A percentile compares a stretch with the other conserved stretches of the same genome.
phyloP scores from a whole-genome alignment of 2,329 filamentous ascomycete genomes.

The Pseudovirgaria hyperparasitica region DNA sequence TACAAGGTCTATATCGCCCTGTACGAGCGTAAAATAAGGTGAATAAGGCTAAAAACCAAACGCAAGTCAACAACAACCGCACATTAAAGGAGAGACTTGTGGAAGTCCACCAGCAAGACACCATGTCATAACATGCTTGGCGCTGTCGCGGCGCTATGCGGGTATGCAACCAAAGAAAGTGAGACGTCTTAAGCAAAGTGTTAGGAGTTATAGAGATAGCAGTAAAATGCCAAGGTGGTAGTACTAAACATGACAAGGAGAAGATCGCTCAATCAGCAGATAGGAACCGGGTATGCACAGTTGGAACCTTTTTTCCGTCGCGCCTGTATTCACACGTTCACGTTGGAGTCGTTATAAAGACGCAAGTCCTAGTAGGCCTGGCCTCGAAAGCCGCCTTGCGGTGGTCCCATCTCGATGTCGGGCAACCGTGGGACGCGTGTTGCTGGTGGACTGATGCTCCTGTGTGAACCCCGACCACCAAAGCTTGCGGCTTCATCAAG shows the following conservation, averaged over 20 bases:
- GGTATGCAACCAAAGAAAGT: no score
- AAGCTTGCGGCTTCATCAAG: conserved; percentile 23
- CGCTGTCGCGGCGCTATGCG: no score
- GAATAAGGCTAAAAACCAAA: no score
- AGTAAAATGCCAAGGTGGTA: not conserved
- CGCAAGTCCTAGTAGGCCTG: conserved; percentile 2
- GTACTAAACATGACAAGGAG: not conserved
- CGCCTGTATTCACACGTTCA: not conserved
- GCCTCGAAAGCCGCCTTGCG: conserved; percentile 1
- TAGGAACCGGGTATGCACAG: not conserved
- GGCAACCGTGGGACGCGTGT: conserved; percentile 15
- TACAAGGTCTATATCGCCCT: no score
- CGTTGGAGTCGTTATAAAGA: no score
- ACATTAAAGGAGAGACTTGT: no score
- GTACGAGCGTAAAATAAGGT: no score
- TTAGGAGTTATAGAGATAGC: not conserved
- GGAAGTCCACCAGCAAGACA: no score
- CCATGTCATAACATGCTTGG: no score
- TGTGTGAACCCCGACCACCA: conserved; percentile 10
- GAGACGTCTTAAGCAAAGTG: no score
- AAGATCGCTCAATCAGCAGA: not conserved
- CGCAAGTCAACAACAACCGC: no score
- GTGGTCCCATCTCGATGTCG: conserved; percentile 14
- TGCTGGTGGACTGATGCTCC: conserved; percentile 13
- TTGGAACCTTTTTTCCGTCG: not conserved